Base-by-base conservation (phyloP, 345 rosid species). In the Syzygium oleosum region DNA sequence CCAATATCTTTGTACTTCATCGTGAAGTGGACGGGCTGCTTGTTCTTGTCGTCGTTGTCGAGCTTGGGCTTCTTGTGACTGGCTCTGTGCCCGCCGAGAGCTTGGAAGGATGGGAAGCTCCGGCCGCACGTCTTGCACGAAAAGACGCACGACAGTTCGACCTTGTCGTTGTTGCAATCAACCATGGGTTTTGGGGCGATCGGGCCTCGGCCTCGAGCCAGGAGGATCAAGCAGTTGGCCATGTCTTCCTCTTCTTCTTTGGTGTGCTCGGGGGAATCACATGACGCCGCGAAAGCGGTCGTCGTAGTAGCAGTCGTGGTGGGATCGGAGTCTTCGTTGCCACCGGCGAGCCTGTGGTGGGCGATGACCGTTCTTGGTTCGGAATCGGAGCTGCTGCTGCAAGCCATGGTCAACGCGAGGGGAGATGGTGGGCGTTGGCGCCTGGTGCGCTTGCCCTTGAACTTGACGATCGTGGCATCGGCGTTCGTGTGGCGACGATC, bases 21-120 rank as follows among this genome's bases (percentile, higher is more conserved):
- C 9, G 12, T 61, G 16, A 85, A 9, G 55, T 61, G 41, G 41
- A 29, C 22, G 27, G 65, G 79, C 25, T 13, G 51, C 54, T 2
- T 34, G 80, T 73, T 73, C 80, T 38, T 73, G 25, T 86, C 84
- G 8, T 52, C 51, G 15, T 23, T 43, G 34, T 2, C 49, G 13
- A 25, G 46, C 90, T 91, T 96, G 0, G 94, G 94, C 88, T 96
- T 98, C 96, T 94, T 96, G 91, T 98, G 99, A 88, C 98, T 96
- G 9, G 99, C 95, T 87, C 97, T 88, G 85, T 98, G 99, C 7
- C 99, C 99, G 14, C 99, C 98, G 41, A 98, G 91, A 6, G 99
- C 99, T 90, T 98, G 99, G 86, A 98, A 98, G 7, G 99, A 96
- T 2, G 95, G 92, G 86, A 98, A 98, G 80, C 95, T 91, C 84